Evolutionary conservation across 371 early-diverging fungal species (phyloP).

Genomic region (Sporodiniella umbellata): DNA sequence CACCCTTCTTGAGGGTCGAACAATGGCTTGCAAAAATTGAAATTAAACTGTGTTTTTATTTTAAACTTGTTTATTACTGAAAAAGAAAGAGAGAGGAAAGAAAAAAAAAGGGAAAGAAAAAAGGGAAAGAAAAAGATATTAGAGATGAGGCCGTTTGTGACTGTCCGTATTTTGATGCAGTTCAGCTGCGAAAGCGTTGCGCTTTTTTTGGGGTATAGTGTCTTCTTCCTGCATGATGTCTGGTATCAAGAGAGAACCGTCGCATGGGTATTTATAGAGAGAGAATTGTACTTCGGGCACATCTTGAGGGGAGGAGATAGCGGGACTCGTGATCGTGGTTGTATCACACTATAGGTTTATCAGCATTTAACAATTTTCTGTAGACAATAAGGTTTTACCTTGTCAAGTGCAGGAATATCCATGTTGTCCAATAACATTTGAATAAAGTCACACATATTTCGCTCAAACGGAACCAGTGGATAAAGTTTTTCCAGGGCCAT

Average conservation of each 20-base stretch:
- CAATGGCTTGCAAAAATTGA: no score
- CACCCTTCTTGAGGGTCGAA: no score
- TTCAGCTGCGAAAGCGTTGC: not conserved
- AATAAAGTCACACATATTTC: conserved; percentile 44
- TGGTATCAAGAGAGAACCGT: conserved; percentile 43
- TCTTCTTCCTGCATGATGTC: conserved; percentile 23
- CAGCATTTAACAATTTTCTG: conserved; percentile 46
- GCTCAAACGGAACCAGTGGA: conserved; percentile 43
- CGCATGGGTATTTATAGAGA: conserved; percentile 44
- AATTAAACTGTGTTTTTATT: no score
- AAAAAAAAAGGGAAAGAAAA: not conserved
- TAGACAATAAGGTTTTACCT: no score
- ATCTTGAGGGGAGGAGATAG: not conserved
- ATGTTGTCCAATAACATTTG: conserved; percentile 40
- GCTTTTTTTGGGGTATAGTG: not conserved
- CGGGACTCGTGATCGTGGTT: not conserved
- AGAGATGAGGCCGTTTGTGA: not conserved
- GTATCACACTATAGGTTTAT: conserved; percentile 15
- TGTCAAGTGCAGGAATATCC: conserved; percentile 39
- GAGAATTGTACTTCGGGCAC: conserved; percentile 1
- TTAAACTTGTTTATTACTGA: no score
- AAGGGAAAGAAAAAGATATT: not conserved
- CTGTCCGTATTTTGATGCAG: not conserved
- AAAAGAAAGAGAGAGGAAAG: no score
- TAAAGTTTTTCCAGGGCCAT: conserved; percentile 44